Base-by-base conservation (phyloP, 2,329 filamentous ascomycete species). In the Aspergillus latus region DNA sequence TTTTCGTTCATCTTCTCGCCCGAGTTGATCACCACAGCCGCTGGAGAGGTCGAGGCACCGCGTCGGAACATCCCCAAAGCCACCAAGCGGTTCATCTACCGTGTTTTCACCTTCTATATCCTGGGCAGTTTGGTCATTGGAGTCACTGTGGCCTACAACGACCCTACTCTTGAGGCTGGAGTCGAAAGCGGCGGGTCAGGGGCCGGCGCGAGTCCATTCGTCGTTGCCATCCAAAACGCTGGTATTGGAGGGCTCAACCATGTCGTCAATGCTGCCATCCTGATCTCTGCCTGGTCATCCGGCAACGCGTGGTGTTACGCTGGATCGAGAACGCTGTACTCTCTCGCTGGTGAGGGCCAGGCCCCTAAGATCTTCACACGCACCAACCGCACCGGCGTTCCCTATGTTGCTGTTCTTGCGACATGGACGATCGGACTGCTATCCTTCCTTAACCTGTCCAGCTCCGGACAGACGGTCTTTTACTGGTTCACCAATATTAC, bases 311-410 rank as follows among this genome's bases (percentile, higher is more conserved):
- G 44, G 49, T 44, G 37, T 9, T 57, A 49, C 26, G 49, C 45
- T 34, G 49, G 49, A 28, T 57, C 54, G 13, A 32, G 54, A 44
- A 52, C 49, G 2, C 49, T 57, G 5, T 57, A 52, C 45, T 48
- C 44, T 21, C 44, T 57, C 21, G 54, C 54, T 1, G 29, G 76
- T n/a, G 49, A 56, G 32, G 54, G 49, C 1, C 37, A 48, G 5
- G 54, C 74, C 2, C 74, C 74, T 4, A 67, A 63, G 8, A 74
- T 87, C 64, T 77, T 90, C 66, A 51, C 67, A 10, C 70, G 62
- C 30, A 78, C 74, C 65, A 76, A 68, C 40, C 70, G 70, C 49
- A 67, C 67, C 8, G 81, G 82, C 13, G 76, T 88, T 0, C 87
- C 86, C 0, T 82, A 75, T 67, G 73, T 76, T 7, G 72, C 74